Base-by-base conservation (phyloP, 805 yeast species). In the Myxozyma lipomycoides region DNA sequence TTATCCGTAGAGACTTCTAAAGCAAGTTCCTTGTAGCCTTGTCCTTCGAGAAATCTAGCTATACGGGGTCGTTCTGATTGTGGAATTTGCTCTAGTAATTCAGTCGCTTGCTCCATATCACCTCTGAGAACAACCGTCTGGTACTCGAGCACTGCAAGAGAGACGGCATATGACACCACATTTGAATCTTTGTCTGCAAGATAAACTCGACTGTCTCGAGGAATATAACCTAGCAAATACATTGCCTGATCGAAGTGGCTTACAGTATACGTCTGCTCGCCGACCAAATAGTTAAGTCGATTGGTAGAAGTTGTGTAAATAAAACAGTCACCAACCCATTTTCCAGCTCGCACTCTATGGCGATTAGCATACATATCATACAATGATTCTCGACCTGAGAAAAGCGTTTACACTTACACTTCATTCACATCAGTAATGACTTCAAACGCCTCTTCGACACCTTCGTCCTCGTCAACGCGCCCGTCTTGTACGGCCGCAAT, bases 321-420 rank as follows among this genome's bases (percentile, higher is more conserved):
- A 67, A 91, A 90, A 41, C 93, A 97, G 72, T 93, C 98, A 60
- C 98, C 98, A 62, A 90, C 89, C 89, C 97, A 93, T 68, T 83
- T 84, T 64, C 97, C 97, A 25, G 95, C 83, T 53, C 86, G 80
- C 35, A 91, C 79, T 18, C 32, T 40, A 7, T 12, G 25, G 25
- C 19, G 7, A 9, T 5, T 34, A 23, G 6, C 28, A 7, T 22
- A 25, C 4, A 15, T n/a, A 21, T 6, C 7, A 23, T 24, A 40
- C 6, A 18, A 23, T n/a, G 18, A 35, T 21, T 21, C 6, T 9
- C 15, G n/a, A n/a, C n/a, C n/a, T n/a, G n/a, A n/a, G n/a, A n/a
- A n/a, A 35, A 15, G 4, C n/a, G 10, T 15, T n/a, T 15, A 19
- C 10, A 23, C 43, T 22, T 12, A 40, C 32, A 82, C 72, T 67